Evolutionary conservation across 768 basidiomycete genomes (phyloP).

Genomic region (Podaxis rugospora): DNA sequence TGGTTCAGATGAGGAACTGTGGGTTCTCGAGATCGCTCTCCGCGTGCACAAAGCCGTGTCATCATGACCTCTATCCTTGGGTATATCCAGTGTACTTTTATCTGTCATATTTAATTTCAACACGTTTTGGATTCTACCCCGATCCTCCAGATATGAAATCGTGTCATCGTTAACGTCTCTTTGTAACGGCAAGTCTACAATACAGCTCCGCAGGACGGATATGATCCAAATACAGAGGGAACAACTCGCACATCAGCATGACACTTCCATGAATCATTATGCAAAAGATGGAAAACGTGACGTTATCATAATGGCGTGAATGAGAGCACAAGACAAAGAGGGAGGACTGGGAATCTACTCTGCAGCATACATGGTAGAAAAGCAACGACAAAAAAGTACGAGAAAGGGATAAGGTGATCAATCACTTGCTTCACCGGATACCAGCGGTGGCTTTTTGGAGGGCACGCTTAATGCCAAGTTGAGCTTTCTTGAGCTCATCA

Average conservation of each 20-base stretch:
- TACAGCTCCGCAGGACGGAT: conserved; percentile 3
- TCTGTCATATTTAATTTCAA: neutral
- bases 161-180: conserved; percentile 2
- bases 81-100: neutral
- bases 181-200: conserved; percentile 5
- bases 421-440: conserved; percentile 55
- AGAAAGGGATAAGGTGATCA: conserved; percentile 1
- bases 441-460: conserved; percentile 96
- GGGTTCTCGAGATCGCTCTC: conserved; percentile 87
- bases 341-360: conserved; percentile 16
- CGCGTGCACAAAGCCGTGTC: conserved; percentile 65
- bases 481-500: conserved; percentile 95
- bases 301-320: conserved; percentile 24
- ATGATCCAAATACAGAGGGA: neutral
- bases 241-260: neutral
- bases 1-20: conserved; percentile 95
- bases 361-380: conserved; percentile 19
- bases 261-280: conserved; percentile 11
- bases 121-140: neutral
- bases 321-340: conserved; percentile 16
- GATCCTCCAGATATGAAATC: neutral
- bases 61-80: conserved; percentile 11
- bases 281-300: conserved; percentile 22
- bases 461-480: conserved; percentile 92
- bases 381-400: neutral